These are phyloP conservation scores for Climacium dendroides DNA, from an alignment of 225 moss, liverwort and hornwort species.

Conservation along the genomic window DNA sequence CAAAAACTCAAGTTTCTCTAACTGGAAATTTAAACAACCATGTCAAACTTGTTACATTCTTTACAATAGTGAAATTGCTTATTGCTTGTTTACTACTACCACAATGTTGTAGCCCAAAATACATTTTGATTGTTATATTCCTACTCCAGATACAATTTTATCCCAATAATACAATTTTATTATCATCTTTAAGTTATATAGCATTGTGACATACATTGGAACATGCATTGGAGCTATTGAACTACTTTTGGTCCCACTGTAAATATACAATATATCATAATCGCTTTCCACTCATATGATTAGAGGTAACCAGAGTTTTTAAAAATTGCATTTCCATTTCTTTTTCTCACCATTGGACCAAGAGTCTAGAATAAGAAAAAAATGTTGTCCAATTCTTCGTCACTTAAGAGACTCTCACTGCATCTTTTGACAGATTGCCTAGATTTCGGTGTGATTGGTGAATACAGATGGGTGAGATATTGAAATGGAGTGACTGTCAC, in stretches of 20 bases:
- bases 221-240: background rate
- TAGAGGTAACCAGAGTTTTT: accelerated
- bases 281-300: too few relatives aligned
- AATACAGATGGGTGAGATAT: background rate
- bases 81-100: accelerated
- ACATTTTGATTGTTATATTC: background rate
- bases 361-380: accelerated
- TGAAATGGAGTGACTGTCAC: too few relatives aligned
- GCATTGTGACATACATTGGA: too few relatives aligned
- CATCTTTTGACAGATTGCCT: too few relatives aligned
- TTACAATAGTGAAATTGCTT: too few relatives aligned
- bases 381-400: too few relatives aligned
- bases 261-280: accelerated
- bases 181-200: background rate
- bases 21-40: background rate
- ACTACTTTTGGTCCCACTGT: accelerated
- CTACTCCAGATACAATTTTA: background rate
- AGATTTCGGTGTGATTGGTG: background rate
- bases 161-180: background rate
- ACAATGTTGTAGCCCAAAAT: background rate
- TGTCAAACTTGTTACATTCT: background rate
- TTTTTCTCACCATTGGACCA: background rate
- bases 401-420: too few relatives aligned
- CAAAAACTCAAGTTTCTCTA: background rate
- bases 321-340: too few relatives aligned